A percentile compares a stretch with the other conserved stretches of the same genome.
Evolutionary conservation across 148 eudicot genomes (phyloP).

Genomic region (Limonium bicolor): DNA sequence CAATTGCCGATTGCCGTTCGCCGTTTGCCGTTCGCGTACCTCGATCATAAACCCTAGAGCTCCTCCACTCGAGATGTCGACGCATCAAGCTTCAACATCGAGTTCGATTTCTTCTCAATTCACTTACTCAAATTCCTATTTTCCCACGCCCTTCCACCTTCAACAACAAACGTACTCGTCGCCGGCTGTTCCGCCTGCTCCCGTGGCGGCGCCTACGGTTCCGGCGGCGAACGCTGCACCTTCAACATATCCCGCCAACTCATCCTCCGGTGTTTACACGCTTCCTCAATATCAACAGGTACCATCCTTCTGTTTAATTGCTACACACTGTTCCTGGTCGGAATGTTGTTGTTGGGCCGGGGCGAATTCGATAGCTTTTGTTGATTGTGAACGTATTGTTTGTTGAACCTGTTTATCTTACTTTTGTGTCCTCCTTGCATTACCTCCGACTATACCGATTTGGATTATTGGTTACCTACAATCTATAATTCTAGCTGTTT

Average conservation of each 20-base stretch:
- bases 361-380: no score
- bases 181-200: conserved; percentile 13
- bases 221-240: conserved; percentile 13
- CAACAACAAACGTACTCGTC: conserved; percentile 50
- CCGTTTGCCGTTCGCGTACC: no score
- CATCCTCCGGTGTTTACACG: conserved; percentile 32
- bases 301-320: no score
- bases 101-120: conserved; percentile 31
- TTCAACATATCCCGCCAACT: conserved; percentile 20
- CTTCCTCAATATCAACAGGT: conserved; percentile 82
- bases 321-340: neutral
- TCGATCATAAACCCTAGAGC: no score
- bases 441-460: neutral
- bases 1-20: no score
- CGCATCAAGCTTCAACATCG: conserved; percentile 24
- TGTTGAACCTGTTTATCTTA: neutral
- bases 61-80: no score
- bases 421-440: neutral
- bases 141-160: conserved; percentile 81
- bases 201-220: conserved; percentile 9
- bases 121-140: conserved; percentile 47
- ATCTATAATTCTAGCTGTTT: no score
- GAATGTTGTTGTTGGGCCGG: no score
- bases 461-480: no score
- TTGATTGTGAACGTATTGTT: neutral